These are phyloP conservation scores for Bryum argenteum DNA, from an alignment of 225 moss, liverwort and hornwort species.

Conservation along the genomic window DNA sequence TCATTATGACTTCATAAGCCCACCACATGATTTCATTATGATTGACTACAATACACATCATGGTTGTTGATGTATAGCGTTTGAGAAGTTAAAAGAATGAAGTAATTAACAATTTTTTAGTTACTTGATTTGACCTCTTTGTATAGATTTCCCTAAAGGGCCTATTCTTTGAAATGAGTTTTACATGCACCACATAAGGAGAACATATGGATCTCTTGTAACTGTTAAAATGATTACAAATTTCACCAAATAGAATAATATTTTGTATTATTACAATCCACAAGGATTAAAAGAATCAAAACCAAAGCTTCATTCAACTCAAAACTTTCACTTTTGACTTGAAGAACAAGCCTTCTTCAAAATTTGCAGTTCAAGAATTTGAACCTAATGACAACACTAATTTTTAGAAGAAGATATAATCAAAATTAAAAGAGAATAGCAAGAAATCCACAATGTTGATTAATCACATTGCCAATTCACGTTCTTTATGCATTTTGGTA, in stretches of 20 bases:
- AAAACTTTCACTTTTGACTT: constrained; percentile 5
- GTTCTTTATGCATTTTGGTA: neutral
- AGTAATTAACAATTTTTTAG: too few species aligned
- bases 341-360: neutral
- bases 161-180: neutral
- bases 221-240: neutral
- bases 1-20: too few species aligned
- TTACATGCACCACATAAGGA: constrained; percentile 1
- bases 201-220: neutral
- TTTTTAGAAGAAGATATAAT: neutral
- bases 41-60: too few species aligned
- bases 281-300: neutral
- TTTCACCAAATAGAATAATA: constrained; percentile 9
- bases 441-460: neutral
- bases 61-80: too few species aligned
- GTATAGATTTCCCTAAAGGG: too few species aligned
- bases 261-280: neutral
- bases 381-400: neutral
- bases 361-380: neutral
- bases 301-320: neutral
- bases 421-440: neutral
- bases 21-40: too few species aligned
- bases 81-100: too few species aligned
- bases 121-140: too few species aligned
- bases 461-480: neutral